These are phyloP conservation scores for Sporothrix brasiliensis DNA, from an alignment of 2,329 filamentous ascomycete species.

Conservation along the genomic window DNA sequence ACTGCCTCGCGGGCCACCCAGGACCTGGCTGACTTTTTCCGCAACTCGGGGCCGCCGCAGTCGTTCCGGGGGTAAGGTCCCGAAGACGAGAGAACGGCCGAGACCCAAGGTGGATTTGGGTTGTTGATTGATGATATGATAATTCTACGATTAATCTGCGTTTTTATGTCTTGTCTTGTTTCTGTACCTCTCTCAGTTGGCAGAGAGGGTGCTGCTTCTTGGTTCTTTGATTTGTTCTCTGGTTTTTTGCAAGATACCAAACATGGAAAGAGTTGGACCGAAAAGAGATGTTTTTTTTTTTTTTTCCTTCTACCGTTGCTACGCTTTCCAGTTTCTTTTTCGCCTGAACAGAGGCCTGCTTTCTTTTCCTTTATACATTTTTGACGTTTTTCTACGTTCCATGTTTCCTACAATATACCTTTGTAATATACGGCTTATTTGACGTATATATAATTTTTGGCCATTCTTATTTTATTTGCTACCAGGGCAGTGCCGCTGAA, in stretches of 20 bases:
- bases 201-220: constrained; percentile 2
- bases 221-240: constrained; percentile 1
- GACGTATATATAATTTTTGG: constrained; percentile 6
- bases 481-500: too few relatives aligned
- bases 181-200: background rate
- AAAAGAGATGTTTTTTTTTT: background rate
- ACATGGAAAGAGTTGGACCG: constrained; percentile 18
- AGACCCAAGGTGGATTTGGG: background rate
- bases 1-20: constrained; percentile 54
- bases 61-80: constrained; percentile 24
- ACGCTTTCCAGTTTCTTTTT: background rate
- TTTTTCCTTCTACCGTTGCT: background rate
- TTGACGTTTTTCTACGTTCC: background rate
- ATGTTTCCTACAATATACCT: constrained; percentile 18
- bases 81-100: background rate
- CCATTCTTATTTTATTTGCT: background rate
- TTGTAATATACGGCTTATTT: background rate
- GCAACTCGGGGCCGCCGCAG: constrained; percentile 65
- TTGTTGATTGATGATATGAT: constrained; percentile 8
- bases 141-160: background rate
- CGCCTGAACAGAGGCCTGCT: background rate
- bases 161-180: background rate
- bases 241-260: constrained; percentile 24
- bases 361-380: background rate
- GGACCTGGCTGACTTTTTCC: constrained; percentile 73